Base-by-base conservation (phyloP, 2,329 filamentous ascomycete genomes). In the Apiospora hydei region DNA sequence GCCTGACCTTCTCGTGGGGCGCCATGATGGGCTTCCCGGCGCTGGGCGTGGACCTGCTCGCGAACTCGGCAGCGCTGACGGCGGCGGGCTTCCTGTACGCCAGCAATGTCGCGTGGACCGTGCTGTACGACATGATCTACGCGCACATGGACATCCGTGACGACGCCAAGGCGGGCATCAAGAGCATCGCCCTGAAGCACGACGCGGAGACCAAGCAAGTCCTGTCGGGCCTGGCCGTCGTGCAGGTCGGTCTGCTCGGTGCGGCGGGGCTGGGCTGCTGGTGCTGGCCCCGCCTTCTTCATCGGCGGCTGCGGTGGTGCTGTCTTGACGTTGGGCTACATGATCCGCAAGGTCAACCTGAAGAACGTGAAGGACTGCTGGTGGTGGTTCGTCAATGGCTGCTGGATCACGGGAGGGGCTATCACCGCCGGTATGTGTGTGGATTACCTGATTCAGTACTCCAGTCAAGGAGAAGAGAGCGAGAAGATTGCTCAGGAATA, bases 61-160 rank as follows among this genome's bases (percentile, higher is more conserved):
- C 88, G 7, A 89, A 92, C 75, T 83, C 83, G 30, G 82, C 88
- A 0, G 92, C 93, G 2, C 80, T 94, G 72, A 85, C 87, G 4
- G 90, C 92, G 1, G 93, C 93, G 0, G 89, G 86, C 3, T 89
- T 89, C 72, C 84, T 97, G 68, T 97, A 97, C 80, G 84, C 88
- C 14, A 94, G 92, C 61, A 96, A 95, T 77, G 86, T 96, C 34
- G 91, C 93, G 3, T 97, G 95, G 95, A 97, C 94, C 0, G 88
- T 97, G 38, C 83, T 97, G 51, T 97, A 97, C 81, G 94, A 97
- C 81, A 97, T 96, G 90, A 94, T 97, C 44, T 97, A 97, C 81
- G 94, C 94, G 18, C 94, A 97, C 80, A 96, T 96, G 91, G 94
- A 97, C 78, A 92, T 96, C 81, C 92, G 92, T 78, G 94, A 97